phyloP scores from a whole-genome alignment of 139 green algal genomes.

The Chlorella ohadii region DNA sequence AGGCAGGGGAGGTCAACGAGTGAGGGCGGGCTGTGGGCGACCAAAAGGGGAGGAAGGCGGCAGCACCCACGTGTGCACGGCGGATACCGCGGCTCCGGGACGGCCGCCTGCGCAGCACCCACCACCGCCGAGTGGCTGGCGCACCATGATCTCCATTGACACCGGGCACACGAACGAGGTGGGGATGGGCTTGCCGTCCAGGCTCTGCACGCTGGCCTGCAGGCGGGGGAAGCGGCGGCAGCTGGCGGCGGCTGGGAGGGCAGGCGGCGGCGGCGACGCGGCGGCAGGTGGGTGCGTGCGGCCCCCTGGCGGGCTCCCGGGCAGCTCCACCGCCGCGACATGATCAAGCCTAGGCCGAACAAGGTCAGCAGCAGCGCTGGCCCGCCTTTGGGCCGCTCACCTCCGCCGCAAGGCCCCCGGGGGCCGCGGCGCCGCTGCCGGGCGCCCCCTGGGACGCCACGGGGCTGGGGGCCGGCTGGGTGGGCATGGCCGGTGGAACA shows the following conservation, averaged over 20 bases:
- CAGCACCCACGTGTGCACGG: neutral
- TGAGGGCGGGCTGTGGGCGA: neutral
- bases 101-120: neutral
- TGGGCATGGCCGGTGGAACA: neutral
- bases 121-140: neutral
- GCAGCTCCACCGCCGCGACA: too few species aligned
- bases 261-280: neutral
- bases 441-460: neutral
- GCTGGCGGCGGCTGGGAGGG: neutral
- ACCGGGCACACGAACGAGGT: conserved; percentile 56
- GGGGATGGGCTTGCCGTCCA: conserved; percentile 35
- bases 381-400: neutral
- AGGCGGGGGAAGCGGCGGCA: neutral
- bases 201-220: conserved; percentile 25
- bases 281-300: too few species aligned
- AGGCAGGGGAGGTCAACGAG: neutral
- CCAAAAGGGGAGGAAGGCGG: neutral
- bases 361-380: too few species aligned
- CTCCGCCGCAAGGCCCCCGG: neutral
- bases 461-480: neutral
- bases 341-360: too few species aligned
- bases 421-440: neutral
- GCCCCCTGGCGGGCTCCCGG: too few species aligned
- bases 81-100: neutral
- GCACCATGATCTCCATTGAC: conserved; percentile 92